Percentiles rank a stretch among this genome's conserved stretches.
phyloP scores from a whole-genome alignment of 805 yeast genomes.

The Brettanomyces sp. region DNA sequence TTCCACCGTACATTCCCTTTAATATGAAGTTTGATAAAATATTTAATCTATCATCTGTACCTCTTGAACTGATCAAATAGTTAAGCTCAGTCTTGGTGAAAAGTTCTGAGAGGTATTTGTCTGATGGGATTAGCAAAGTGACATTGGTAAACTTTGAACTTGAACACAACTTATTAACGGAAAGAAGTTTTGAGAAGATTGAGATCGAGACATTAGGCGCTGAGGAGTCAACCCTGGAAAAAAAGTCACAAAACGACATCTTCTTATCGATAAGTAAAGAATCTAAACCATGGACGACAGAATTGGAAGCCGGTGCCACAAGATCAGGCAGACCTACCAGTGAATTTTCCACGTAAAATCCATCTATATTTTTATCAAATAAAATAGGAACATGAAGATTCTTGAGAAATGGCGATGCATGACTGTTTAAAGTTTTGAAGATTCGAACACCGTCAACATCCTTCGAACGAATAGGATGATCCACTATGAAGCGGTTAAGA shows the following conservation, averaged over 20 bases:
- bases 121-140: constrained; percentile 40
- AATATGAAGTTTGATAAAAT: constrained; percentile 28
- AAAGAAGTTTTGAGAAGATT: constrained; percentile 12
- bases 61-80: constrained; percentile 29
- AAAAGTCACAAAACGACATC: constrained; percentile 27
- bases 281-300: constrained; percentile 60
- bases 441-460: constrained; percentile 23
- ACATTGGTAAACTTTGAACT: constrained; percentile 18
- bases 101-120: constrained; percentile 23
- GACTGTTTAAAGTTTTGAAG: constrained; percentile 13
- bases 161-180: constrained; percentile 12
- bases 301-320: constrained; percentile 50
- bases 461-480: constrained; percentile 20
- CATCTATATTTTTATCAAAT: constrained; percentile 20
- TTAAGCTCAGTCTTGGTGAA: constrained; percentile 34
- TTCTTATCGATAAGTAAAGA: constrained; percentile 29
- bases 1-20: constrained; percentile 38
- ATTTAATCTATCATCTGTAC: constrained; percentile 18
- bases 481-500: constrained; percentile 25
- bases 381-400: constrained; percentile 23
- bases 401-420: constrained; percentile 13
- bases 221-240: constrained; percentile 14
- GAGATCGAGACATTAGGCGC: constrained; percentile 11
- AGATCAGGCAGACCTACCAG: constrained; percentile 50
- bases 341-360: constrained; percentile 31